Base-by-base conservation (phyloP, 371 early-diverging fungal genomes). In the Mucor mucedo region DNA sequence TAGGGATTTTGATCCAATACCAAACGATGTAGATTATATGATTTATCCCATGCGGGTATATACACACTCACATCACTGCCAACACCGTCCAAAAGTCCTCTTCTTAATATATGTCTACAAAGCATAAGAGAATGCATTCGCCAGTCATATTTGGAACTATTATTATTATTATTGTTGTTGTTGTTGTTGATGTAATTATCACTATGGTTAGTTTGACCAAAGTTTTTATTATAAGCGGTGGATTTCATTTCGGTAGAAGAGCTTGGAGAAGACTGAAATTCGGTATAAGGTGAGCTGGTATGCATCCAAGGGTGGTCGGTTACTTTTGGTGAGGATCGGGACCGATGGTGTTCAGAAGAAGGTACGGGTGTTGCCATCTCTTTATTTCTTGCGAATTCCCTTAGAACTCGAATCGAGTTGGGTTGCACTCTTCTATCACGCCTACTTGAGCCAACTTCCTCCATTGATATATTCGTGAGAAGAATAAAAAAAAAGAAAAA, bases 1-100 rank as follows among this genome's bases (percentile, higher is more conserved):
- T 86, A 87, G 0, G 77, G 74, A 39, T 85, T 83, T 58, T 87
- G 88, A 42, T 79, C 80, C 35, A 88, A 61, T 4, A 88, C 66
- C 1, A 88, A 66, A 7, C 84, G 76, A 60, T 88, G 88, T 2
- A 88, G 77, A 10, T 63, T 70, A 62, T 88, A 88, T 4, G 68
- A 66, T 56, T 80, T 78, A 35, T 69, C 66, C 78, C 85, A 88
- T 6, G 77, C 83, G 16, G 78, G 80, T 27, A 78, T 63, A 35
- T 53, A 54, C 10, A 88, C 75, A 1, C 69, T 62, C 6, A 88
- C 70, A 48, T 88, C 88, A 56, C 85, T 83, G 28, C 85, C 88
- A 14, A 78, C 60, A 14, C 87, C 87, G 4, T 84, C 75, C 4
- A 76, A 52, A 7, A 86, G 70, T 10, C 87, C 88, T 32, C 80